Conservation (phyloP, 768 basidiomycete species). For the Flagelloscypha sp. region DNA sequence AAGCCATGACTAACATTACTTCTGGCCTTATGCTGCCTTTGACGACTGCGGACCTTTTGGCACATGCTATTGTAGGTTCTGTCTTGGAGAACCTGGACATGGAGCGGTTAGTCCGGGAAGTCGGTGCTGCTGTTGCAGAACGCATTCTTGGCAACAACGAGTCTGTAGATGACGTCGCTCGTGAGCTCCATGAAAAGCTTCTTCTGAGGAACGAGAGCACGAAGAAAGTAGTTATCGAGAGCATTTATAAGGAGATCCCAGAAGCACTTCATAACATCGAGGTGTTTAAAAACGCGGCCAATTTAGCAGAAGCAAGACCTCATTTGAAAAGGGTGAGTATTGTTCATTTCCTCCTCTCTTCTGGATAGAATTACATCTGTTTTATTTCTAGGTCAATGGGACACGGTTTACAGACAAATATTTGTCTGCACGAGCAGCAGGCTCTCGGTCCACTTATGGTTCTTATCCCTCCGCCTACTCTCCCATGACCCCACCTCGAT, state of each 20-base stretch:
- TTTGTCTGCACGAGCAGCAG: constrained; percentile 59
- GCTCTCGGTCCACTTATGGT: constrained; percentile 39
- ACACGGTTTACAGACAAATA: constrained; percentile 98
- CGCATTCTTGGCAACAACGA: constrained; percentile 89
- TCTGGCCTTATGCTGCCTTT: constrained; percentile 95
- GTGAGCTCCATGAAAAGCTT: constrained; percentile 86
- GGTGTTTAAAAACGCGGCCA: constrained; percentile 69
- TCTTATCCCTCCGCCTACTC: constrained; percentile 46
- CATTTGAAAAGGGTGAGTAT: constrained; percentile 65
- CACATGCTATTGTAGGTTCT: constrained; percentile 93
- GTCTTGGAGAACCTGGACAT: constrained; percentile 97
- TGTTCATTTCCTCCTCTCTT: background rate
- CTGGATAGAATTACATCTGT: background rate
- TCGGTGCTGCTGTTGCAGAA: constrained; percentile 87
- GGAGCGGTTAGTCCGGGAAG: constrained; percentile 92
- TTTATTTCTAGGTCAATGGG: constrained; percentile 64
- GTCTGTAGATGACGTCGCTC: constrained; percentile 93
- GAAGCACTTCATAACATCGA: constrained; percentile 87
- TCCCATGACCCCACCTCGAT: constrained; percentile 36
- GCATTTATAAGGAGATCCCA: constrained; percentile 88
- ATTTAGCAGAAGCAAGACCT: constrained; percentile 66
- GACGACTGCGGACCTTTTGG: constrained; percentile 88
- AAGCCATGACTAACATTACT: constrained; percentile 86
- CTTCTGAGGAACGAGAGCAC: constrained; percentile 91
- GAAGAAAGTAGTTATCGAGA: constrained; percentile 93